These are phyloP conservation scores for Hypoxylon fuscum DNA, from an alignment of 495 filamentous ascomycete genomes.

Conservation along the genomic window DNA sequence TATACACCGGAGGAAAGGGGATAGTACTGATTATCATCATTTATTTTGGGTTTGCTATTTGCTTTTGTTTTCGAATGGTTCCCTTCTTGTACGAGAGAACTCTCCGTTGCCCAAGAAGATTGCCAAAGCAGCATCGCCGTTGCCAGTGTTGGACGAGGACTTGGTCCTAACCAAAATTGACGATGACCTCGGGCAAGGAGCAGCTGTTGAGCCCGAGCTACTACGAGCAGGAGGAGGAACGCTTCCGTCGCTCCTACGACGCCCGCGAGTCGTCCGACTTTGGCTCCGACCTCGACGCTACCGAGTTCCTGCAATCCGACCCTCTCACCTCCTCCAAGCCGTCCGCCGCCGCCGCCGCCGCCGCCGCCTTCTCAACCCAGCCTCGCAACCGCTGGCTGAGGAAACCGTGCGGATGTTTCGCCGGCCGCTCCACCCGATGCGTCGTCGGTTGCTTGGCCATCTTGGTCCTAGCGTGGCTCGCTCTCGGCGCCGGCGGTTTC, in stretches of 20 bases:
- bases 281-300: slow-evolving; percentile 52
- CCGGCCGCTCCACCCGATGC: slow-evolving; percentile 46
- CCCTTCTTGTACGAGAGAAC: no score
- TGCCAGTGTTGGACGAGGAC: no score
- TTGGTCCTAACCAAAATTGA: no score
- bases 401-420: slow-evolving; percentile 33
- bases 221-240: slow-evolving; percentile 19
- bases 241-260: slow-evolving; percentile 42
- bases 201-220: slow-evolving; percentile 35
- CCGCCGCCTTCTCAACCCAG: slow-evolving; percentile 23
- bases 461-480: slow-evolving; percentile 43
- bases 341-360: no score
- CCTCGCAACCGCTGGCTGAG: slow-evolving; percentile 21
- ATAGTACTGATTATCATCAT: no score
- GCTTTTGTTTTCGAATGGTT: no score
- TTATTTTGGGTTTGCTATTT: no score
- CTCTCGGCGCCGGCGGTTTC: slow-evolving; percentile 49
- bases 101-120: no score
- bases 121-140: no score
- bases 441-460: slow-evolving; percentile 34
- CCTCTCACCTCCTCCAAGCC: slow-evolving; percentile 32
- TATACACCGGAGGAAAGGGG: no score
- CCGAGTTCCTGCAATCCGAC: slow-evolving; percentile 51
- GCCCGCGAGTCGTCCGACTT: slow-evolving; percentile 44
- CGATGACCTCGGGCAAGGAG: slow-evolving; percentile 34